Evolutionary conservation across 768 basidiomycete species (phyloP).

Genomic region (Gloeostereum incarnatum): DNA sequence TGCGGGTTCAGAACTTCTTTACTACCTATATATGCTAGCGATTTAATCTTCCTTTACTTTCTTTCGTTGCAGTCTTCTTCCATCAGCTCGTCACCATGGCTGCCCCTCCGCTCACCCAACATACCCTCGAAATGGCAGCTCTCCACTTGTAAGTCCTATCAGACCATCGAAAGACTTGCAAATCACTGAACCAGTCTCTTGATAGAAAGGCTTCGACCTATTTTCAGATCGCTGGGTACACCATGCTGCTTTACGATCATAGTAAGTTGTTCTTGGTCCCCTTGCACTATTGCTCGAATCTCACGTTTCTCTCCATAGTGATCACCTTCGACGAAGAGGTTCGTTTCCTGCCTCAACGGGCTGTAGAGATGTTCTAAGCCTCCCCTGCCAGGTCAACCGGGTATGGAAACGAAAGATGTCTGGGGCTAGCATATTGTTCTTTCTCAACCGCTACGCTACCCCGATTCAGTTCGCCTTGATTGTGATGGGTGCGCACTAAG

Average conservation of each 20-base stretch:
- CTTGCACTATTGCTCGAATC: neutral
- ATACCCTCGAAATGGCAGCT: too few relatives aligned
- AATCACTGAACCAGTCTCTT: too few relatives aligned
- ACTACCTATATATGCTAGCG: too few relatives aligned
- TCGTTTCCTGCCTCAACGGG: neutral
- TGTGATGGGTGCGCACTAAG: slow-evolving; percentile 11
- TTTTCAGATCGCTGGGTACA: neutral
- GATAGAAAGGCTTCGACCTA: neutral
- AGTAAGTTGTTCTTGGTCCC: neutral
- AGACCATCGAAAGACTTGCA: too few relatives aligned
- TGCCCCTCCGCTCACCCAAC: too few relatives aligned
- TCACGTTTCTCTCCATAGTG: neutral
- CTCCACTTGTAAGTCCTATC: too few relatives aligned
- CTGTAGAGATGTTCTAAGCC: neutral
- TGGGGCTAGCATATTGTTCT: slow-evolving; percentile 17
- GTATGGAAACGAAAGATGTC: slow-evolving; percentile 18
- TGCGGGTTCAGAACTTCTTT: too few relatives aligned
- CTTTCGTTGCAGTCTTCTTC: too few relatives aligned
- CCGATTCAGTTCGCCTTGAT: slow-evolving; percentile 17
- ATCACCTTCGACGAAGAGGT: neutral
- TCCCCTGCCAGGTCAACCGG: slow-evolving; percentile 13
- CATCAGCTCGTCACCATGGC: too few relatives aligned
- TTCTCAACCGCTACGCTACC: slow-evolving; percentile 20
- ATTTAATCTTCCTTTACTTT: too few relatives aligned
- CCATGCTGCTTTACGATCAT: neutral